Percentiles rank a stretch among this genome's conserved stretches.
phyloP scores from a whole-genome alignment of 2,329 filamentous ascomycete species.

The Alternaria sp. region DNA sequence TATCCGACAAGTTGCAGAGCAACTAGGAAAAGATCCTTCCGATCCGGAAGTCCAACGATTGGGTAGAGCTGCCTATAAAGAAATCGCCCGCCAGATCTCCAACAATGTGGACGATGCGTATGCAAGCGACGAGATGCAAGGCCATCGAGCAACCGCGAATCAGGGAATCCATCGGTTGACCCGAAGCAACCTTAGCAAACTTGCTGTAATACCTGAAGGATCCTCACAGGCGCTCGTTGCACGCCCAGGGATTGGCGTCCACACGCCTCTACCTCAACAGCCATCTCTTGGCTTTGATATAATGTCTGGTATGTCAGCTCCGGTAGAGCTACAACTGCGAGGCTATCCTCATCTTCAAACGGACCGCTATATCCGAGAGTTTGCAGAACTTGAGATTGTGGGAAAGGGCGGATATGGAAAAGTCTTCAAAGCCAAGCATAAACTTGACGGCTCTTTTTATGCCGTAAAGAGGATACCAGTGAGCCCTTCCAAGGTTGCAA shows the following conservation, averaged over 20 bases:
- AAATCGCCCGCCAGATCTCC: conserved; percentile 50
- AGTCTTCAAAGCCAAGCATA: conserved; percentile 69
- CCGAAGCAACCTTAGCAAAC: conserved; percentile 34
- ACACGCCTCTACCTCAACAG: conserved; percentile 17
- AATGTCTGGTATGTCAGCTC: conserved; percentile 25
- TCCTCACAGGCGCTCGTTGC: conserved; percentile 37
- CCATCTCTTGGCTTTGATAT: conserved; percentile 23
- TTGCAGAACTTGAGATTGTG: conserved; percentile 59
- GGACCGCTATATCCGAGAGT: conserved; percentile 46
- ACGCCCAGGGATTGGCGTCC: conserved; percentile 18
- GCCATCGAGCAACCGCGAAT: conserved; percentile 45
- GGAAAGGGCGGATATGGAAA: conserved; percentile 73
- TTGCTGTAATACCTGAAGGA: conserved; percentile 30
- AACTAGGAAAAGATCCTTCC: conserved; percentile 42
- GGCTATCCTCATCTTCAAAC: conserved; percentile 43
- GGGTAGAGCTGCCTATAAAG: conserved; percentile 51
- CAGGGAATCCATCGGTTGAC: conserved; percentile 51
- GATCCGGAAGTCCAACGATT: conserved; percentile 51
- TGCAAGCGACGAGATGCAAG: conserved; percentile 51
- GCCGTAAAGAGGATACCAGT: conserved; percentile 73
- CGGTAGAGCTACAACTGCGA: conserved; percentile 32
- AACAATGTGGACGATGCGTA: conserved; percentile 50
- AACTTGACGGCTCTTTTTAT: conserved; percentile 69
- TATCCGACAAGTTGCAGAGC: conserved; percentile 50
- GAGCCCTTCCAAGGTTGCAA: conserved; percentile 60